phyloP scores from a whole-genome alignment of 2,329 filamentous ascomycete genomes.

The Pseudogymnoascus sp. region DNA sequence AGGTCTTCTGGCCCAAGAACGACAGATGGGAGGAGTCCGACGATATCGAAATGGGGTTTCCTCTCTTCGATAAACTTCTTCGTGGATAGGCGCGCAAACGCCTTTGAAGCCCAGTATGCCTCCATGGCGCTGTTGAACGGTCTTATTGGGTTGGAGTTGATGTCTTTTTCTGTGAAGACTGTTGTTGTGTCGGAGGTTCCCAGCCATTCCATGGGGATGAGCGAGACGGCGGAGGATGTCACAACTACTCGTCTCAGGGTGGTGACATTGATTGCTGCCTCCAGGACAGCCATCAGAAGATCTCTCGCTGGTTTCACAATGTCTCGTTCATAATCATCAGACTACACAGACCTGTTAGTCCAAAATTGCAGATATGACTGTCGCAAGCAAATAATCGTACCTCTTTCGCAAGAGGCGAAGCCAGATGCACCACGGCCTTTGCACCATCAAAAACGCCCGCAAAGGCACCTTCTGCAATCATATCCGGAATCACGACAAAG shows the following conservation, averaged over 20 bases:
- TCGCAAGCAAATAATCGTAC: neutral
- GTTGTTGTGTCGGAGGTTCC: neutral
- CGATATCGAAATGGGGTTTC: slow-evolving; percentile 3
- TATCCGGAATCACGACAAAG: neutral
- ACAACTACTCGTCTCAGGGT: neutral
- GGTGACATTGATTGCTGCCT: neutral
- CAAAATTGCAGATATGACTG: neutral
- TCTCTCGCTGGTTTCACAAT: neutral
- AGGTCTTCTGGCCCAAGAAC: slow-evolving; percentile 8
- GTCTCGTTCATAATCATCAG: neutral
- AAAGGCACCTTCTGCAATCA: neutral
- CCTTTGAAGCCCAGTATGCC: slow-evolving; percentile 24
- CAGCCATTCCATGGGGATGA: slow-evolving; percentile 4
- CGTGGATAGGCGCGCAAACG: slow-evolving; percentile 19
- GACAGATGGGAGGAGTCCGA: slow-evolving; percentile 4
- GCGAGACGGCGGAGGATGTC: neutral
- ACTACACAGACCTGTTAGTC: neutral
- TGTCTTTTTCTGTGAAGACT: neutral
- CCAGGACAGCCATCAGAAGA: neutral
- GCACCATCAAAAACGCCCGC: neutral
- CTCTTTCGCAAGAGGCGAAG: slow-evolving; percentile 1
- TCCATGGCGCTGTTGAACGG: slow-evolving; percentile 14
- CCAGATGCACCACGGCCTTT: neutral
- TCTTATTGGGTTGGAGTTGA: neutral
- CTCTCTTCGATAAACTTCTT: slow-evolving; percentile 14